Evolutionary conservation across 2,329 filamentous ascomycete species (phyloP).

Genomic region (Fusarium illudens): DNA sequence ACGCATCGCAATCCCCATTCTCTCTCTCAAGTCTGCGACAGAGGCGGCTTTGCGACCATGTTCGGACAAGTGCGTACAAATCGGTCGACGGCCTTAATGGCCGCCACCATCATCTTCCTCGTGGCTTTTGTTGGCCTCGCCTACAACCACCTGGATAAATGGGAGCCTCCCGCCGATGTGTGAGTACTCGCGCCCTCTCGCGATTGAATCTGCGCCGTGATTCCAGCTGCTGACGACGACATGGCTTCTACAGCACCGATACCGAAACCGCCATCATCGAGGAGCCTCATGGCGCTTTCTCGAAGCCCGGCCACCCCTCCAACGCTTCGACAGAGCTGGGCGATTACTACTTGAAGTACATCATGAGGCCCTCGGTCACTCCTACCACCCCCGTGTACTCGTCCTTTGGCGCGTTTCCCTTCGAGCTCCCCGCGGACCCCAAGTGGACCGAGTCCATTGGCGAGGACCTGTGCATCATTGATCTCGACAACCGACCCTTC

Average conservation of each 20-base stretch:
- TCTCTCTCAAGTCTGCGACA: neutral
- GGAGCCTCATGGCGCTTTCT: conserved; percentile 27
- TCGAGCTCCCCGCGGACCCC: conserved; percentile 40
- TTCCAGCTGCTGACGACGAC: conserved; percentile 12
- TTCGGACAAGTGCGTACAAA: conserved; percentile 45
- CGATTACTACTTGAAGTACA: conserved; percentile 45
- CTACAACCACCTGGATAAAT: conserved; percentile 46
- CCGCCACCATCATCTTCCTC: conserved; percentile 46
- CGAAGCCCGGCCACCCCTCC: conserved; percentile 20
- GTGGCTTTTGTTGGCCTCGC: conserved; percentile 45
- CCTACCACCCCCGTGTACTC: conserved; percentile 42
- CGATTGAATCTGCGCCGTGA: neutral
- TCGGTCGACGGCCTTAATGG: conserved; percentile 42
- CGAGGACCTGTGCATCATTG: conserved; percentile 55
- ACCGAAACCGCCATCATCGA: conserved; percentile 34
- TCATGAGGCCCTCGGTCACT: conserved; percentile 44
- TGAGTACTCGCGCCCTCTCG: conserved; percentile 20
- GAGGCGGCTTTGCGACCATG: conserved; percentile 43
- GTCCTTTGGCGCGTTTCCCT: conserved; percentile 47
- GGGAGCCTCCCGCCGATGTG: conserved; percentile 39
- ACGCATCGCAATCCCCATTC: neutral
- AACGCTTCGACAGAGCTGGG: conserved; percentile 41
- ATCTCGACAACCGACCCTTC: conserved; percentile 55
- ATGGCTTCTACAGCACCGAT: conserved; percentile 27
- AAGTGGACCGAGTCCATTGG: conserved; percentile 48